Base-by-base conservation (phyloP, 2,329 filamentous ascomycete genomes). In the Alternaria conjuncta region DNA sequence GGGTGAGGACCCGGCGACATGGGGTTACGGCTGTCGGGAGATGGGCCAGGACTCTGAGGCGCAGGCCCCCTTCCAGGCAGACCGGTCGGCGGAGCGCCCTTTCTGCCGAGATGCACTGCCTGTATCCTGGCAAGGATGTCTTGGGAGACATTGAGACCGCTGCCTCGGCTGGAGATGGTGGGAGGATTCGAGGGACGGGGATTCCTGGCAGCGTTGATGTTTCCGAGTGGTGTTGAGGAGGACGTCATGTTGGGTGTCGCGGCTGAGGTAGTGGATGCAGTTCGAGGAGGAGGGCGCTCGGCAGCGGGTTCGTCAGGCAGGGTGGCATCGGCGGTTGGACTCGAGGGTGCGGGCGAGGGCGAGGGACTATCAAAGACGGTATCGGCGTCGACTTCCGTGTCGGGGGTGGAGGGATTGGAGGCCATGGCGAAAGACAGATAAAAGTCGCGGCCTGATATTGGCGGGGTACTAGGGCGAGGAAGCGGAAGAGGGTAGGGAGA, bases 181-280 rank as follows among this genome's bases (percentile, higher is more conserved):
- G 80, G 78, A 7, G 82, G 78, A 4, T 81, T 78, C 25, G 61
- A 71, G 15, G 62, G 74, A 21, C 78, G 79, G 13, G 86, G 86
- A 72, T 87, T 84, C 67, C 89, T 83, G 43, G 88, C 89, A 53
- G 88, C 87, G 79, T 90, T 93, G 73, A 97, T 83, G 61, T 92
- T 87, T 44, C 93, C 93, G 5, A 94, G 84, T 44, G 92, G 90
- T 26, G 91, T 96, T n/a, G 94, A 97, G n/a, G 89, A 94, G 7
- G 91, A 83, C 60, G 88, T 92, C 88, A 97, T 94, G 61, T 80
- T 79, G 28, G 82, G 75, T 58, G 73, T 75, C 12, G 72, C 72
- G 60, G 69, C 72, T 20, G 49, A 53, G 15, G 89, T 82, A 54
- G 90, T 87, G 57, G 89, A 88, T 20, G 87, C 80, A 50, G 88